phyloP scores from a whole-genome alignment of 2,329 filamentous ascomycete genomes.

The Paecilomyces sp. region DNA sequence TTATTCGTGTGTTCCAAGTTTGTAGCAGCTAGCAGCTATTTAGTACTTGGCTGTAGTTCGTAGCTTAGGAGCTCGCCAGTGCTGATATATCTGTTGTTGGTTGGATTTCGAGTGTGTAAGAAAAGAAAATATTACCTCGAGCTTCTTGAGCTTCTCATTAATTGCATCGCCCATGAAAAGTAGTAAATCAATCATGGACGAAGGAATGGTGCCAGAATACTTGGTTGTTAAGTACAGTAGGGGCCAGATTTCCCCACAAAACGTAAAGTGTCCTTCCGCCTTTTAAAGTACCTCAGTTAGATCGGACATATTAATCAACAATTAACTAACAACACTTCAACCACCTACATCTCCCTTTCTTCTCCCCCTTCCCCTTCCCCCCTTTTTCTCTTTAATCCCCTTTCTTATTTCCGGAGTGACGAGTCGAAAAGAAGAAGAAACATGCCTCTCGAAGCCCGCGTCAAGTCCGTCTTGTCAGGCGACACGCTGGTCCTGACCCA shows the following conservation, averaged over 20 bases:
- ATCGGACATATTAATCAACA: background rate
- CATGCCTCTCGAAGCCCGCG: constrained; percentile 55
- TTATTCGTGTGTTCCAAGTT: too few relatives aligned
- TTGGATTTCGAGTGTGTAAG: too few relatives aligned
- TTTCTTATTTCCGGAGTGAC: constrained; percentile 12
- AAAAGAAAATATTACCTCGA: too few relatives aligned
- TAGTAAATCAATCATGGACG: too few relatives aligned
- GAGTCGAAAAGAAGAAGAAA: background rate
- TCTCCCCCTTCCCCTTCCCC: constrained; percentile 6
- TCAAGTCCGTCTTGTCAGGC: constrained; percentile 91
- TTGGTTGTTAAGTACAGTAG: too few relatives aligned
- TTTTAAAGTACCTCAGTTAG: background rate
- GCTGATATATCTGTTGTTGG: too few relatives aligned
- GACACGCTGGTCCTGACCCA: constrained; percentile 83
- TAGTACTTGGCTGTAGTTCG: too few relatives aligned
- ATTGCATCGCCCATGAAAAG: too few relatives aligned
- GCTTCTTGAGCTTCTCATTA: too few relatives aligned
- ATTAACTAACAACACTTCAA: constrained; percentile 3
- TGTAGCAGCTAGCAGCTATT: background rate
- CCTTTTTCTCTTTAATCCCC: constrained; percentile 5
- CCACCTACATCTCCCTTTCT: constrained; percentile 5
- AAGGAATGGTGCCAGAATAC: too few relatives aligned
- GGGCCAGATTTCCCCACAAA: background rate
- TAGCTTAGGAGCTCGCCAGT: too few relatives aligned
- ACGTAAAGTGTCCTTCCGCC: background rate